phyloP scores from a whole-genome alignment of 768 basidiomycete genomes.

The Cystofilobasidium capitatum region DNA sequence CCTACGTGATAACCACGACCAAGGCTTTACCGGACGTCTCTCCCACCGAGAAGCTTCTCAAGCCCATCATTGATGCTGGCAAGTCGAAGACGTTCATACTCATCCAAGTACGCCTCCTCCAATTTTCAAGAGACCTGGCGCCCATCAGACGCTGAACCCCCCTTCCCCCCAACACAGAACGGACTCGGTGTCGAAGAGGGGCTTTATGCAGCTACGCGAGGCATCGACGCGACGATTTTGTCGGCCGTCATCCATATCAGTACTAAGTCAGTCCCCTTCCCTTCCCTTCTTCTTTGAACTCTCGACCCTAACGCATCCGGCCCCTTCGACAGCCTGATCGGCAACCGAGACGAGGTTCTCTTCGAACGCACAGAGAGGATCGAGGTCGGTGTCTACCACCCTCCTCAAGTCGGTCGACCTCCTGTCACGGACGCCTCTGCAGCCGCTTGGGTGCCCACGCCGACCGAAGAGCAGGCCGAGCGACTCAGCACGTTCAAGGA shows the following conservation, averaged over 20 bases:
- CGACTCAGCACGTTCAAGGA: constrained; percentile 17
- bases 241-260: constrained; percentile 21
- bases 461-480: neutral
- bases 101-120: constrained; percentile 43
- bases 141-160: constrained; percentile 2
- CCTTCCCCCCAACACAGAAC: constrained; percentile 47
- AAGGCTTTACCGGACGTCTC: constrained; percentile 64
- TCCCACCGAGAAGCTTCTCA: constrained; percentile 51
- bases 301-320: neutral
- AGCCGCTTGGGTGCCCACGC: neutral
- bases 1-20: constrained; percentile 58
- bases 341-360: constrained; percentile 23
- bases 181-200: constrained; percentile 62
- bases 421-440: constrained; percentile 3
- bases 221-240: constrained; percentile 32
- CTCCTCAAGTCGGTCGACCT: constrained; percentile 11
- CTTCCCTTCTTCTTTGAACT: neutral
- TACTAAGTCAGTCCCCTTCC: neutral
- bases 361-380: constrained; percentile 26
- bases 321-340: constrained; percentile 21
- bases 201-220: constrained; percentile 47
- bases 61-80: constrained; percentile 34
- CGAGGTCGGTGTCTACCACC: constrained; percentile 25
- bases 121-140: neutral
- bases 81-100: constrained; percentile 47